Conservation (phyloP, 140 eudicot genomes). For the Senecio squalidus region DNA sequence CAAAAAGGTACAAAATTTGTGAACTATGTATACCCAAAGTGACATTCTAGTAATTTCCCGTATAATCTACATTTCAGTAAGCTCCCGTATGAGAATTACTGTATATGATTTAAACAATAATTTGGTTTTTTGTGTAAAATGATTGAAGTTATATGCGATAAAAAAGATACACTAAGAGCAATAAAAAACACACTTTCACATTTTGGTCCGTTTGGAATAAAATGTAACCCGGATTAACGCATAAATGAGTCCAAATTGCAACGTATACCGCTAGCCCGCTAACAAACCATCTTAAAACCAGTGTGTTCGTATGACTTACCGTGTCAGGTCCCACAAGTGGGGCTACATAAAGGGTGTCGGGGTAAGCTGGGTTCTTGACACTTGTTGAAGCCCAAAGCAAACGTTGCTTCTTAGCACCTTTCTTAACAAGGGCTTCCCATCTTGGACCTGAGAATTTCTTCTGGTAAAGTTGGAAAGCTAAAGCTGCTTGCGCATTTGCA, state of each 20-base stretch:
- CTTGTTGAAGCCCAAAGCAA: constrained; percentile 98
- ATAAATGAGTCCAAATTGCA: not conserved
- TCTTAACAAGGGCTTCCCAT: constrained; percentile 99
- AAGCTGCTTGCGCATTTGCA: constrained; percentile 98
- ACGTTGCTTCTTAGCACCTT: constrained; percentile 99
- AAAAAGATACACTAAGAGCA: too few species aligned
- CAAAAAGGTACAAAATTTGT: too few species aligned
- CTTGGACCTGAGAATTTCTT: constrained; percentile 99
- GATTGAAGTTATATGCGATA: too few species aligned
- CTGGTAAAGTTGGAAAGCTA: constrained; percentile 93
- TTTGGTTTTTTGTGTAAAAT: too few species aligned
- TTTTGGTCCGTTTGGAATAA: too few species aligned
- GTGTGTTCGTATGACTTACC: constrained; percentile 35
- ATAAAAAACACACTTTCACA: too few species aligned
- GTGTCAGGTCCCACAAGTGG: constrained; percentile 98
- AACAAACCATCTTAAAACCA: not conserved
- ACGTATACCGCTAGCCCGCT: not conserved
- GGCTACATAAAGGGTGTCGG: constrained; percentile 92
- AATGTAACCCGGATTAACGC: too few species aligned
- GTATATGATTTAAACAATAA: too few species aligned
- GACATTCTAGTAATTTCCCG: too few species aligned
- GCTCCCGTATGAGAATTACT: too few species aligned
- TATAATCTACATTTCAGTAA: too few species aligned
- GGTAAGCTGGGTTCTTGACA: constrained; percentile 97
- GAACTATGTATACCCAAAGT: too few species aligned